Percentiles rank a stretch among this genome's conserved stretches.
Conservation (phyloP, 2,329 filamentous ascomycete genomes). For the Verticillium zaregamsianum region DNA sequence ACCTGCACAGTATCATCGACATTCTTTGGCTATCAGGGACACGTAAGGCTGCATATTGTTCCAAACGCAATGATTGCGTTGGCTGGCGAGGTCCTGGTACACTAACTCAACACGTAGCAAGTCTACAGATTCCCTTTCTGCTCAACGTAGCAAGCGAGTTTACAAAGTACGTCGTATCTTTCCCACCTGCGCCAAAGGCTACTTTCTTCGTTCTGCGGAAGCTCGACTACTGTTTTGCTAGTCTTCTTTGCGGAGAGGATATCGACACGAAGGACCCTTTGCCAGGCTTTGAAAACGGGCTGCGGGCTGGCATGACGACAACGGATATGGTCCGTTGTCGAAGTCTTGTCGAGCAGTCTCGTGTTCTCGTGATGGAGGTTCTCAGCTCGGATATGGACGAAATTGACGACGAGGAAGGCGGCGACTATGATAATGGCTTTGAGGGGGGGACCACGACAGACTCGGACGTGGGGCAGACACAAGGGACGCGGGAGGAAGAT, state of each 20-base stretch:
- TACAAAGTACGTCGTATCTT: conserved; percentile 67
- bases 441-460: conserved; percentile 25
- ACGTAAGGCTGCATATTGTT: conserved; percentile 48
- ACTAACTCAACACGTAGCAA: conserved; percentile 42
- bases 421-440: conserved; percentile 25
- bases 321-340: conserved; percentile 88
- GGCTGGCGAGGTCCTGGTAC: not conserved
- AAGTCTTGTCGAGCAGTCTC: conserved; percentile 72
- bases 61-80: not conserved
- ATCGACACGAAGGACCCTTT: conserved; percentile 60
- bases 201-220: conserved; percentile 72
- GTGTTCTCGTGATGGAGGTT: conserved; percentile 65
- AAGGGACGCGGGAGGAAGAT: conserved; percentile 31
- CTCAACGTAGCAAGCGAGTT: conserved; percentile 72
- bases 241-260: conserved; percentile 65
- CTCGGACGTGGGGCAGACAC: conserved; percentile 31
- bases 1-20: conserved; percentile 72
- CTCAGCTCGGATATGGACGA: conserved; percentile 38
- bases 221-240: conserved; percentile 79
- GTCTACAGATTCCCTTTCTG: conserved; percentile 78
- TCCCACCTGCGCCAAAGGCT: conserved; percentile 61
- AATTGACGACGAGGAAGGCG: conserved; percentile 24
- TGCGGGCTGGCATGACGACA: conserved; percentile 61
- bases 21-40: conserved; percentile 85
- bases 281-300: conserved; percentile 64